Conservation (phyloP, 2,329 filamentous ascomycete genomes). For the Pseudogymnoascus sp. region DNA sequence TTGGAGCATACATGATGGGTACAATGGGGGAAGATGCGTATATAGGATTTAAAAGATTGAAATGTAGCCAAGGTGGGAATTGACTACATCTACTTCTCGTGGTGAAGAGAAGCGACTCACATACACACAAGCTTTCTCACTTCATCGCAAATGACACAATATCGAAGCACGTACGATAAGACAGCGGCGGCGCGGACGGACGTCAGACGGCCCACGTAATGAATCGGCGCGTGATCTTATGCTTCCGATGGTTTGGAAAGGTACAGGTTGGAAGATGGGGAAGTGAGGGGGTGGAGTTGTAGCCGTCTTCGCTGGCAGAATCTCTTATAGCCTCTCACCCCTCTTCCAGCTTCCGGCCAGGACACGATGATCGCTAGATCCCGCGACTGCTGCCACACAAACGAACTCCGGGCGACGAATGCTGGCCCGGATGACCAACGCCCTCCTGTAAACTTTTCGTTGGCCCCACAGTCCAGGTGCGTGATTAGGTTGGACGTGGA, state of each 20-base stretch:
- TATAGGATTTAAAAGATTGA: neutral
- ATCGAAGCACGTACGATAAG: neutral
- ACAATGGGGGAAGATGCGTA: neutral
- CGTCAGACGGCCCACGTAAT: neutral
- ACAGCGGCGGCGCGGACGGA: neutral
- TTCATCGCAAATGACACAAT: neutral
- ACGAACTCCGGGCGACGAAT: no score
- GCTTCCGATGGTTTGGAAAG: neutral
- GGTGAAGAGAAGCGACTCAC: neutral
- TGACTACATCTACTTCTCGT: neutral
- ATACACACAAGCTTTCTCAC: neutral
- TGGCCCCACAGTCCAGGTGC: no score
- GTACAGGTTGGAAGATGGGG: neutral
- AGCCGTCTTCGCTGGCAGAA: no score
- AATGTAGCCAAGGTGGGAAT: neutral
- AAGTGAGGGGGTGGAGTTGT: neutral
- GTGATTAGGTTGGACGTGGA: no score
- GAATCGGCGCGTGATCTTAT: neutral
- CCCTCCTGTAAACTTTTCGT: no score
- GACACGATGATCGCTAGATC: no score
- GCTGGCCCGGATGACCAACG: no score
- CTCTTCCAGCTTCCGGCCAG: no score
- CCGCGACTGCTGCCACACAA: no score
- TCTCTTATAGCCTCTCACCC: neutral
- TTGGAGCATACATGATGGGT: neutral